Conservation (phyloP, 2,329 filamentous ascomycete species). For the Colletotrichum somersetense region DNA sequence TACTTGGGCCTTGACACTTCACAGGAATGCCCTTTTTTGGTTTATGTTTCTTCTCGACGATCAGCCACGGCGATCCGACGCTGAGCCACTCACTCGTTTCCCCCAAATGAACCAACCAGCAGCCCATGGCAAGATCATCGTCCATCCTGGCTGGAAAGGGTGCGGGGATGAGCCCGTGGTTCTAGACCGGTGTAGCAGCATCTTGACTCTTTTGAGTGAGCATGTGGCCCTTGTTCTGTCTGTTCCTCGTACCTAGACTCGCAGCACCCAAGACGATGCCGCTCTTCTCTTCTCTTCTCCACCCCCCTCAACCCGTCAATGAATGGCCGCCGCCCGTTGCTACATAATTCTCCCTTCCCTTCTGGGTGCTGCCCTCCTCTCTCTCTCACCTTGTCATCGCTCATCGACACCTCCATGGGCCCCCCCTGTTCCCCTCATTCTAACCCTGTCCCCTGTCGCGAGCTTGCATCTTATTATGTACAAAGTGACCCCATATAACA, state of each 20-base stretch:
- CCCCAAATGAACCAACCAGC: background rate
- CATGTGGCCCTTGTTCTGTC: slow-evolving; percentile 23
- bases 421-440: slow-evolving; percentile 39
- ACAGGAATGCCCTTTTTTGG: background rate
- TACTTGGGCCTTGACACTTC: background rate
- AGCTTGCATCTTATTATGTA: slow-evolving; percentile 37
- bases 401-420: slow-evolving; percentile 14
- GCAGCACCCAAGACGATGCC: slow-evolving; percentile 18
- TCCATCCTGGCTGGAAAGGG: background rate
- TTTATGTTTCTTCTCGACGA: background rate
- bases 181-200: slow-evolving; percentile 31
- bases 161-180: slow-evolving; percentile 15
- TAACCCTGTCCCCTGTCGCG: slow-evolving; percentile 36
- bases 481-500: slow-evolving; percentile 40
- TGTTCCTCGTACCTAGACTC: slow-evolving; percentile 1
- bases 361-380: slow-evolving; percentile 23
- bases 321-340: slow-evolving; percentile 39
- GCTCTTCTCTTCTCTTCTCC: slow-evolving; percentile 26
- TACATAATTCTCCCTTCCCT: slow-evolving; percentile 32
- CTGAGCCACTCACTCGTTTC: slow-evolving; percentile 5
- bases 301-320: slow-evolving; percentile 12
- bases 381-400: slow-evolving; percentile 31
- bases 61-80: background rate
- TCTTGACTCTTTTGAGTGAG: slow-evolving; percentile 10
- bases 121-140: slow-evolving; percentile 30